phyloP scores from a whole-genome alignment of 2,329 filamentous ascomycete species.

The Aureobasidium sp. region DNA sequence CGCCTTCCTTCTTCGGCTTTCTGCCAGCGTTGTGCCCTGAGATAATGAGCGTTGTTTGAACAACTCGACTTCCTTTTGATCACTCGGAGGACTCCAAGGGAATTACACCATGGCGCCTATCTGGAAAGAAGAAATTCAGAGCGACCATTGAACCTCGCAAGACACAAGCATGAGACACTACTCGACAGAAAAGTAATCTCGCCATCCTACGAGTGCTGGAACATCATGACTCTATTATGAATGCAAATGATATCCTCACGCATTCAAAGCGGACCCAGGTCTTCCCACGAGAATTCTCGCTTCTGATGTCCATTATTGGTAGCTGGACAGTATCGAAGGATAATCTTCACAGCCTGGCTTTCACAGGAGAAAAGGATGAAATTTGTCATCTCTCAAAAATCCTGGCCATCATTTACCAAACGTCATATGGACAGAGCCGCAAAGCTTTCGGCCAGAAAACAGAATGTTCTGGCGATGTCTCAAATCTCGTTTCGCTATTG shows the following conservation, averaged over 20 bases:
- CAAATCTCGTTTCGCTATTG: not conserved
- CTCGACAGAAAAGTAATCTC: no score
- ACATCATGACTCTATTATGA: not conserved
- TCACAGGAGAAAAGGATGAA: not conserved
- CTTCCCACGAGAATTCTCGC: not conserved
- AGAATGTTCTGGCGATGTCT: not conserved
- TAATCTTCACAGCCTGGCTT: no score
- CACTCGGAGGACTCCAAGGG: not conserved
- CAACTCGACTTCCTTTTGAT: not conserved
- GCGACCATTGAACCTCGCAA: not conserved
- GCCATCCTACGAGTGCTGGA: not conserved
- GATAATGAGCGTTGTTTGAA: not conserved
- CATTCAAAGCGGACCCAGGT: not conserved
- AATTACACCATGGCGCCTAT: not conserved
- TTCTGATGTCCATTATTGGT: not conserved
- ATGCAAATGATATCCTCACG: not conserved
- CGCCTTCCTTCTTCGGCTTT: not conserved
- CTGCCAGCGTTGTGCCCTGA: not conserved
- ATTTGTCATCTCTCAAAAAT: not conserved
- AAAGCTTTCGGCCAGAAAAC: not conserved
- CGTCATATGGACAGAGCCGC: not conserved
- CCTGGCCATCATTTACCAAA: not conserved
- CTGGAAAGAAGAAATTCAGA: not conserved
- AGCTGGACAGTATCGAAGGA: not conserved
- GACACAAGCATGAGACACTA: not conserved